A percentile compares a stretch with the other conserved stretches of the same genome.
Evolutionary conservation across 2,329 filamentous ascomycete species (phyloP).

Genomic region (Furcasterigmium furcatum): DNA sequence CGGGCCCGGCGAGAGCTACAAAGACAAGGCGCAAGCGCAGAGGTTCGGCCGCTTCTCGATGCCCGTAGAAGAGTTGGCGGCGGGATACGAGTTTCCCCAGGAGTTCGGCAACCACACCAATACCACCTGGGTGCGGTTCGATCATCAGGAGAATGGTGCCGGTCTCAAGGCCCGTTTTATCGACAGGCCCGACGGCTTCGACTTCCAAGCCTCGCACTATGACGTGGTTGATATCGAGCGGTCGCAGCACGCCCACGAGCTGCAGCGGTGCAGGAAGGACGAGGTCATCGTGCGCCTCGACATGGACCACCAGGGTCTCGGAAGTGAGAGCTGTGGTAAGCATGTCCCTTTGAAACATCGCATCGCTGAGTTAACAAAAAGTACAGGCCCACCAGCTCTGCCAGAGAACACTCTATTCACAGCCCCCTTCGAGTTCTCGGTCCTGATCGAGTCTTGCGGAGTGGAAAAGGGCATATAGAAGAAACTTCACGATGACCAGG

Average conservation of each 20-base stretch:
- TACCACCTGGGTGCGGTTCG: slow-evolving; percentile 32
- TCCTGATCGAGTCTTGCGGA: neutral
- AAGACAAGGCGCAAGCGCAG: slow-evolving; percentile 45
- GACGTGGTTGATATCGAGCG: neutral
- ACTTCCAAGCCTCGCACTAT: slow-evolving; percentile 1
- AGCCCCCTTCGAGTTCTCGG: neutral
- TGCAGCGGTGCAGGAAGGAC: neutral
- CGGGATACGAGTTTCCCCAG: slow-evolving; percentile 49
- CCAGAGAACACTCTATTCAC: neutral
- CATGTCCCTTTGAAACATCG: neutral
- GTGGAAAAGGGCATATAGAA: too few species aligned
- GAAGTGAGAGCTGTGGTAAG: neutral
- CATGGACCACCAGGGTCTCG: neutral
- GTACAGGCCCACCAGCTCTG: neutral
- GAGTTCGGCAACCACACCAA: slow-evolving; percentile 50
- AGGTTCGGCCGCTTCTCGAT: slow-evolving; percentile 31
- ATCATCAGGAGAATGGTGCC: neutral
- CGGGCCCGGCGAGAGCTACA: slow-evolving; percentile 48
- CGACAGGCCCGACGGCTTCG: neutral
- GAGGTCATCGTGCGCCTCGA: neutral
- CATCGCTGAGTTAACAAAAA: neutral
- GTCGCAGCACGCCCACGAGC: neutral
- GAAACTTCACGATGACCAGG: too few species aligned
- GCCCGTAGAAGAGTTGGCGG: slow-evolving; percentile 36
- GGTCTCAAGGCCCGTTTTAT: neutral